Base-by-base conservation (phyloP, 805 yeast genomes). In the Diddensiella santjacobensis region DNA sequence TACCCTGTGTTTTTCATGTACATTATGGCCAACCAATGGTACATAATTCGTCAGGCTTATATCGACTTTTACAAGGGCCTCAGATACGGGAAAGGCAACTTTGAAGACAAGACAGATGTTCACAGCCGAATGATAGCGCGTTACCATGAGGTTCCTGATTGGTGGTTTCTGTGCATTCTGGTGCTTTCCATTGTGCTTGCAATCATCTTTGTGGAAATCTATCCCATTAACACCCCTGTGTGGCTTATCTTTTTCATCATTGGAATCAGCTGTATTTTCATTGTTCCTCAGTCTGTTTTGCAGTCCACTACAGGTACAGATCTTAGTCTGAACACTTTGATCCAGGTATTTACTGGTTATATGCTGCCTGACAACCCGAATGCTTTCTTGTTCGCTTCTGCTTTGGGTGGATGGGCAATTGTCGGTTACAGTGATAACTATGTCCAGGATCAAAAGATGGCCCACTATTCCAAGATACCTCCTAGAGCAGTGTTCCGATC, bases 101-200 rank as follows among this genome's bases (percentile, higher is more conserved):
- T 24, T 36, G 44, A 36, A 20, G 43, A 49, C 26, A 50, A 55
- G 23, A 44, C 41, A 10, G 60, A 57, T 45, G 51, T 45, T 18
- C 50, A 47, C 43, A 44, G 52, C 11, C 47, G 51, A 24, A 38
- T 52, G 50, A 54, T 57, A 49, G 30, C 57, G 5, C 40, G 47
- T 4, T 83, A 83, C 62, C 73, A 73, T 23, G 87, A 83, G 53
- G 87, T 82, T 18, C 93, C 91, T 1, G 84, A 80, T 54, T 79
- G 82, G 81, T 81, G 88, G 86, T 83, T 77, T 26, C 47, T 77
- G 13, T 50, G 69, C 11, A 69, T 81, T 26, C 66, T 80, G 13
- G 53, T 69, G 1, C 65, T 75, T 26, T 63, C 74, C 63, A 72
- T 61, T 30, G 65, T 67, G 0, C 48, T 58, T 22, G 58, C 54